phyloP scores from a whole-genome alignment of 306 rosid genomes.

The Morella rubra region DNA sequence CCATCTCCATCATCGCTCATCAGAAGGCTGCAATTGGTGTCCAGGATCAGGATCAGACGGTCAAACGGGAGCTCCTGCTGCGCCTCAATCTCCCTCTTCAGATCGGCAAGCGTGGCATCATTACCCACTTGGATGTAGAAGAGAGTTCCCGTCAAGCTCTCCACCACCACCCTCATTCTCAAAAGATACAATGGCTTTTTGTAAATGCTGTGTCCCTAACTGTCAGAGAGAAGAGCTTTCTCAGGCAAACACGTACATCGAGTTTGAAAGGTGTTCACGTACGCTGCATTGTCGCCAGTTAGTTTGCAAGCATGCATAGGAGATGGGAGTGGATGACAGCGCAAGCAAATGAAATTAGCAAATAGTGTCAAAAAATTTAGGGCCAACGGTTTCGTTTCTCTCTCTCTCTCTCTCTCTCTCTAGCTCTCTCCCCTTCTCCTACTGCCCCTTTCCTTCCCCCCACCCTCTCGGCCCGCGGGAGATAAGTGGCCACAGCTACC shows the following conservation, averaged over 20 bases:
- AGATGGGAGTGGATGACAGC: not conserved
- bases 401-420: no score
- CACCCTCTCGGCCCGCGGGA: no score
- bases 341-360: not conserved
- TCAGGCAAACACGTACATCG: not conserved
- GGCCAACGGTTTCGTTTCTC: no score
- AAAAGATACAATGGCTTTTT: not conserved
- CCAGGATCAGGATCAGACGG: conserved; percentile 50
- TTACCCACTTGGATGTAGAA: conserved; percentile 38
- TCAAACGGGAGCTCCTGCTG: conserved; percentile 51
- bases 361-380: no score
- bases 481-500: no score
- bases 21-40: conserved; percentile 19
- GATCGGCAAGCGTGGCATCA: conserved; percentile 47
- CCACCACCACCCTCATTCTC: conserved; percentile 45
- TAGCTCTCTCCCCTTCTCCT: no score
- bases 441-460: no score
- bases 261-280: conserved; percentile 33
- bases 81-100: conserved; percentile 50
- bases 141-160: conserved; percentile 49
- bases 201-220: conserved; percentile 2
- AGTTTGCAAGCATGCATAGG: conserved; percentile 30
- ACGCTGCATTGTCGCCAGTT: conserved; percentile 47
- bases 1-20: conserved; percentile 35
- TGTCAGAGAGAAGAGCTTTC: not conserved